Evolutionary conservation across 1,284 basidiomycete genomes (phyloP), one percentile per base, ranked within the genome.

Genomic region (Trametes hirsuta): DNA sequence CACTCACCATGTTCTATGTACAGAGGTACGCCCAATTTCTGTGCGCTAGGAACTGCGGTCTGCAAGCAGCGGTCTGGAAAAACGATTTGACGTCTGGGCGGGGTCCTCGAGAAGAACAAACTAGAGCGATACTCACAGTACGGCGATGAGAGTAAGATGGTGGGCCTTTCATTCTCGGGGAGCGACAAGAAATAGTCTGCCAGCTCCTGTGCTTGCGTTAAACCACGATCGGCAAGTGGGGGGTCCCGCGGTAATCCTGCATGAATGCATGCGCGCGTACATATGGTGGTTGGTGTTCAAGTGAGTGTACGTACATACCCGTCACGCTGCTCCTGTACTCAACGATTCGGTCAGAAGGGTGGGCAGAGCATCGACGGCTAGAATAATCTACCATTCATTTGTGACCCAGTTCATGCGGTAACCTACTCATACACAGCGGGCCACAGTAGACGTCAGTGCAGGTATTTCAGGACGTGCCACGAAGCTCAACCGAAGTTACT

Each of bases 11-110:
- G 91, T 66, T 92, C 86, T 4, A 91, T 82, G 61, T 84, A 87
- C 48, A 95, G 83, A 1, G 91, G 90, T 2, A 93, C 58, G 2
- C 77, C 76, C 12, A 95, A 78, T 0, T 82, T 81, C 50, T 79
- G 74, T 8, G 91, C 83, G 2, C 81, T 77, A 0, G 93, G 93
- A 36, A 81, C 76, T 0, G 87, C 76, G 0, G 93, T 95, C 71
- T 95, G 92, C 35, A 95, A 75, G 72, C 93, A 95, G 25, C 93
- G 88, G 75, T 94, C 93, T 90, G 71, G 8, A 4, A 30, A 30
- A 8, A 30, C 58, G 9, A 5, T 9, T 40, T 25, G 6, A 35
- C 30, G 48, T 12, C 51, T 35, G 9, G 18, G 30, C 30, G 30
- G 4, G 30, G 30, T 30, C 30, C 30, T 30, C 5, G 8, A 30